Evolutionary conservation across 306 rosid genomes (phyloP), one percentile per base, ranked within the genome.

Genomic region (Hippophae tibetana): DNA sequence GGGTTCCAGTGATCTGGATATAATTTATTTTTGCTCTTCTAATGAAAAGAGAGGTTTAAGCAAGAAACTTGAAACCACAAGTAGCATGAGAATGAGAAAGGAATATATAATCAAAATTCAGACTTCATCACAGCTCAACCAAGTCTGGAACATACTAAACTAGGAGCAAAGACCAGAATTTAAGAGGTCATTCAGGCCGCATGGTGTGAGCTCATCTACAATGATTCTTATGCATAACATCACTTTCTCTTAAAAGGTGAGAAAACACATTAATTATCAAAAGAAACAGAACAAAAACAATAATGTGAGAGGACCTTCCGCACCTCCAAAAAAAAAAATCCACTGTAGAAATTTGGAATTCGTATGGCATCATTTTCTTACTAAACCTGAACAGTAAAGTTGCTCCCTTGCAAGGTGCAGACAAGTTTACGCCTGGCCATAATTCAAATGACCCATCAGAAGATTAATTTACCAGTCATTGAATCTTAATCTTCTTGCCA

Each of bases 321-420:
- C 23, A 18, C 23, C 1, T 18, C 23, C 23, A 18, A 18, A 18
- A 18, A 18, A 18, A 18, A 18, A 18, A 18, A 72, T 57, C 63
- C 58, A 52, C 43, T 57, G 52, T 18, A 62, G 75, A 55, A 58
- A 65, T 66, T 66, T 50, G 52, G 43, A 74, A 69, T 51, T 54
- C 72, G 77, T 49, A 69, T 55, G 51, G 54, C 63, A 51, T 46
- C 78, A 53, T 66, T 66, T 7, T 65, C 48, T 69, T 41, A 57
- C 47, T n/a, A 49, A 64, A 68, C 57, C 48, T 60, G 69, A 58
- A 64, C 68, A 45, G 50, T 68, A 25, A 13, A 27, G 10, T 40
- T 18, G 18, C 18, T 18, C 23, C 23, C 23, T 0, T 18, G 42
- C 52, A 38, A 64, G 41, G 65, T 45, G 52, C 49, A 63, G 9